phyloP scores from a whole-genome alignment of 768 basidiomycete genomes.

The Boletus rufocinnamomeus region DNA sequence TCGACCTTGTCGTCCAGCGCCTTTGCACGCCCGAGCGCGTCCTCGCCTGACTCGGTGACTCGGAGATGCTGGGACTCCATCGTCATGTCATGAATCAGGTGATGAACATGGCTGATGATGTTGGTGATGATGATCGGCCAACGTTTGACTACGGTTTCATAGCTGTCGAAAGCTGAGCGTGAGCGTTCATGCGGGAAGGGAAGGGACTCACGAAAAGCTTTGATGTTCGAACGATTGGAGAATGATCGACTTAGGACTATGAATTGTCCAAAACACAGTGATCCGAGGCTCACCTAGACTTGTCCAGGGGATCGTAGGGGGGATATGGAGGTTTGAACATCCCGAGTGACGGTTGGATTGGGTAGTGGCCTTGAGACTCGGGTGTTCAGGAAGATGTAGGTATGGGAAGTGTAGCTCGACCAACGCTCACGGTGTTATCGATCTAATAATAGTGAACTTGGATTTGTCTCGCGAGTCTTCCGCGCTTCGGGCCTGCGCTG shows the following conservation, averaged over 20 bases:
- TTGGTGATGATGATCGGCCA: conserved; percentile 86
- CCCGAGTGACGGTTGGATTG: neutral
- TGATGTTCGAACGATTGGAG: neutral
- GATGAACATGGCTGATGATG: conserved; percentile 75
- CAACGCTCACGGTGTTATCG: neutral
- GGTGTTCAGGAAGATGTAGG: neutral
- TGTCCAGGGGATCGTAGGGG: conserved; percentile 77
- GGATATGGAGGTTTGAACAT: conserved; percentile 58
- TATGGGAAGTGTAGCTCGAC: too few relatives aligned
- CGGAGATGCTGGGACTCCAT: conserved; percentile 38
- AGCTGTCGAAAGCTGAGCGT: conserved; percentile 43
- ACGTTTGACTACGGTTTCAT: conserved; percentile 74
- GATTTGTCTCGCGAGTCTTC: too few relatives aligned
- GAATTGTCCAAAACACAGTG: neutral
- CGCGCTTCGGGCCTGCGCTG: too few relatives aligned
- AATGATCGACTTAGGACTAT: neutral
- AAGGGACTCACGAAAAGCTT: conserved; percentile 62
- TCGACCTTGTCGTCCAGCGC: conserved; percentile 46
- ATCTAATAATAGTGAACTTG: neutral
- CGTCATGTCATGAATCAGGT: conserved; percentile 63
- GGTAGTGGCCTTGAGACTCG: neutral
- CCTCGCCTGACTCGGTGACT: conserved; percentile 7
- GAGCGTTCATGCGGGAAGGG: too few relatives aligned
- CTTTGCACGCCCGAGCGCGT: conserved; percentile 22
- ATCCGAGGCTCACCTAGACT: conserved; percentile 47